Evolutionary conservation across 2,329 filamentous ascomycete species (phyloP).

Genomic region (Fusarium sp.): DNA sequence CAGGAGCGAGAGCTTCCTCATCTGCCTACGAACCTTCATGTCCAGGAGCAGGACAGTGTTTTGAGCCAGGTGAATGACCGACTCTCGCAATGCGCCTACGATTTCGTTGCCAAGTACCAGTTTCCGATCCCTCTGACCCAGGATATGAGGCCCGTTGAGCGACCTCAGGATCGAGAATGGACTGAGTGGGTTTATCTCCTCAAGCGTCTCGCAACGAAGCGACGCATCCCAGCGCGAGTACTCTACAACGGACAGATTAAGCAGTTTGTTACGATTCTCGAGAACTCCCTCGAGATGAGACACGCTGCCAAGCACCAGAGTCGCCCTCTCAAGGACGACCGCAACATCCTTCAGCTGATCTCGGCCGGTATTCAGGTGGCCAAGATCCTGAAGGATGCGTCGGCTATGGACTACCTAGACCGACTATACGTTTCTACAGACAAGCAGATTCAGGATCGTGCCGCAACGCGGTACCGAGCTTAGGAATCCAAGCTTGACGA

Average conservation of each 20-base stretch:
- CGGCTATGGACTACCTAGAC: conserved; percentile 85
- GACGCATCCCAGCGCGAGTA: conserved; percentile 84
- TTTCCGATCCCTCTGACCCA: conserved; percentile 87
- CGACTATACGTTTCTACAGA: conserved; percentile 85
- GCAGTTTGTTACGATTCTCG: conserved; percentile 87
- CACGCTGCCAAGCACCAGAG: conserved; percentile 87
- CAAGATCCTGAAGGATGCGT: conserved; percentile 86
- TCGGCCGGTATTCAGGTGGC: conserved; percentile 89
- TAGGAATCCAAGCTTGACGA: conserved; percentile 40
- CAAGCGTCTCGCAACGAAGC: conserved; percentile 86
- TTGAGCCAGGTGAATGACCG: conserved; percentile 85
- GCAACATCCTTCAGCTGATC: conserved; percentile 88
- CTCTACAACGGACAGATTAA: conserved; percentile 93
- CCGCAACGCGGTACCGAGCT: conserved; percentile 50
- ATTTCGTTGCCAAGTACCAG: conserved; percentile 91
- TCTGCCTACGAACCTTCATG: conserved; percentile 83
- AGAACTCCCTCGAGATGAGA: conserved; percentile 89
- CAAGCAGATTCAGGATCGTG: conserved; percentile 78
- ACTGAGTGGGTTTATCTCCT: conserved; percentile 92
- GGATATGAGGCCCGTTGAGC: conserved; percentile 81
- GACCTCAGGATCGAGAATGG: conserved; percentile 84
- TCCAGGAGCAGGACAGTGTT: conserved; percentile 86
- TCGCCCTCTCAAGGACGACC: conserved; percentile 85
- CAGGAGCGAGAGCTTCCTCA: conserved; percentile 85
- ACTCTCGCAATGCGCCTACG: conserved; percentile 85